Percentiles rank a stretch among this genome's conserved stretches.
phyloP scores from a whole-genome alignment of 208 protist species.

The Trypanosoma theileri region DNA sequence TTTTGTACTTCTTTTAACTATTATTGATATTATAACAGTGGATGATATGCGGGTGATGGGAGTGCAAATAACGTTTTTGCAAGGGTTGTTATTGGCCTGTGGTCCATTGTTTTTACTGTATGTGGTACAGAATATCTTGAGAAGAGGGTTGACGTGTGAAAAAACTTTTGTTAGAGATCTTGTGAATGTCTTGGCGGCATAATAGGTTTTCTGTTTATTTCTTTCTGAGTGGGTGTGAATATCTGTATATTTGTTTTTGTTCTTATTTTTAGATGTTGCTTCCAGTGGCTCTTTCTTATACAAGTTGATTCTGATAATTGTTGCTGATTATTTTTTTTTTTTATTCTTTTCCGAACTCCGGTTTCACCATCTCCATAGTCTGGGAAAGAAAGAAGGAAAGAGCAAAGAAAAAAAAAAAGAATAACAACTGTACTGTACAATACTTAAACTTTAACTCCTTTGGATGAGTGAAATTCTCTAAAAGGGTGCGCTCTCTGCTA shows the following conservation, averaged over 20 bases:
- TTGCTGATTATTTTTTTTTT: constrained; percentile 18
- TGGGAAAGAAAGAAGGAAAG: background rate
- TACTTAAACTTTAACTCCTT: too few species aligned
- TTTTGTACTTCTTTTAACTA: constrained; percentile 25
- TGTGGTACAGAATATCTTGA: constrained; percentile 15
- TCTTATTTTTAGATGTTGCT: constrained; percentile 10
- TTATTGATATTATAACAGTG: constrained; percentile 25
- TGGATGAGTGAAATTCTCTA: too few species aligned
- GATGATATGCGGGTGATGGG: constrained; percentile 10
- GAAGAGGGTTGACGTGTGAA: background rate
- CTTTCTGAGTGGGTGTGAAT: constrained; percentile 1
- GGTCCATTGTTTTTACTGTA: constrained; percentile 26
- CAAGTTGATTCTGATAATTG: constrained; percentile 17
- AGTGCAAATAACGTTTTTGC: constrained; percentile 22
- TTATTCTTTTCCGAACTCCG: constrained; percentile 11
- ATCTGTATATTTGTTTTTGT: constrained; percentile 5
- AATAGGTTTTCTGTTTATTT: constrained; percentile 1
- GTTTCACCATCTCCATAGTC: background rate
- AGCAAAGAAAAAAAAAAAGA: background rate
- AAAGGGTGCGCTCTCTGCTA: too few species aligned
- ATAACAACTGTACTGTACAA: too few species aligned
- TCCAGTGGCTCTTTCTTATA: constrained; percentile 11
- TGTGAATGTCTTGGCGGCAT: background rate
- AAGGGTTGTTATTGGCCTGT: constrained; percentile 20
- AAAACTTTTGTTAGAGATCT: constrained; percentile 15